Base-by-base conservation (phyloP, 2,329 filamentous ascomycete species). In the Xylariaceae sp. region DNA sequence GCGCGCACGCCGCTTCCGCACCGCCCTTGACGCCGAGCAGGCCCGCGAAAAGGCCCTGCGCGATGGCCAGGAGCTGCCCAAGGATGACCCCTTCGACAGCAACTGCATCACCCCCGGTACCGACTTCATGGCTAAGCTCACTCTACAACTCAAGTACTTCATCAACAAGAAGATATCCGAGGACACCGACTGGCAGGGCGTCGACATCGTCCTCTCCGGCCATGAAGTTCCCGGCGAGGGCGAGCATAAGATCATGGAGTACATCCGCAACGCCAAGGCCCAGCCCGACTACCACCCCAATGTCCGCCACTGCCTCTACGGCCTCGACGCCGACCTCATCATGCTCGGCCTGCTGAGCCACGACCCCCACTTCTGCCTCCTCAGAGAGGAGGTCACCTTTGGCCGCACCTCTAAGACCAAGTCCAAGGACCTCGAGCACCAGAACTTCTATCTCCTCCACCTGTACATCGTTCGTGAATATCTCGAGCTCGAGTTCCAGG, bases 181-280 rank as follows among this genome's bases (percentile, higher is more conserved):
- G 71, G 94, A 99, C 70, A 84, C 87, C 44, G 94, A 99, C 65
- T 99, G 94, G 94, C 94, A 99, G 74, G 89, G 89, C 54, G 94
- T 95, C 60, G 92, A 97, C 68, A 87, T 99, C 63, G 91, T 99
- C 48, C 81, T 99, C 53, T 99, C 94, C 6, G 94, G 95, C 49
- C 95, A 99, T 68, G 95, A 99, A 72, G 93, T 97, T 22, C 94
- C 94, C 6, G 94, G 94, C 63, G 95, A 99, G 74, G 94, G 94
- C 64, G 94, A 99, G 73, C 94, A 99, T 78, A 99, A 99, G 76
- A 96, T 99, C 73, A 99, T 99, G 94, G 95, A 99, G 73, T 99
- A 99, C 72, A 99, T 99, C 71, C 89, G 94, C 62, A 90, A 95
- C 72, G 90, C 94, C 57, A 97, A 97, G 78, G 91, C 93, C 45